These are phyloP conservation scores for Colletotrichum musae DNA, from an alignment of 2,329 filamentous ascomycete species.

Conservation along the genomic window DNA sequence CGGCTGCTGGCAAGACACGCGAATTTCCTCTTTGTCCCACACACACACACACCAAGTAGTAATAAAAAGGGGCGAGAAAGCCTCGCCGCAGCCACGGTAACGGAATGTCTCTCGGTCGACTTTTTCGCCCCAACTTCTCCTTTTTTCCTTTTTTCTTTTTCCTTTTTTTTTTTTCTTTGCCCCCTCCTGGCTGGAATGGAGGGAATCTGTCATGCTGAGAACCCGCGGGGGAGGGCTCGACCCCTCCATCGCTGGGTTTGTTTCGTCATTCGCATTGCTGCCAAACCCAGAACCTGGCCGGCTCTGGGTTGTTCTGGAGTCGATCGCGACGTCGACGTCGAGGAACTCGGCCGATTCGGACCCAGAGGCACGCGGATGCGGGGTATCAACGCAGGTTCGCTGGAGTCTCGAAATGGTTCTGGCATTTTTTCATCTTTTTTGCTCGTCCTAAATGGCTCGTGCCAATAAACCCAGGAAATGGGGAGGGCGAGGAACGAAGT, in stretches of 20 bases:
- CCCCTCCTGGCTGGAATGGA: conserved; percentile 2
- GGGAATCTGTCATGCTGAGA: not conserved
- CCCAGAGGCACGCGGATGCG: not conserved
- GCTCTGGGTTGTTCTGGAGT: not conserved
- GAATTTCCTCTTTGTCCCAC: not conserved
- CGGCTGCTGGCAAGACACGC: conserved; percentile 10
- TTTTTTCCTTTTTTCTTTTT: not conserved
- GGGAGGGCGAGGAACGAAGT: too few relatives aligned
- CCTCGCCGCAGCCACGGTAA: conserved; percentile 14
- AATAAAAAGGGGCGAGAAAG: not conserved
- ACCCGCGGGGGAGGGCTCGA: conserved; percentile 4
- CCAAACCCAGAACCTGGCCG: not conserved
- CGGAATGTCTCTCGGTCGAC: conserved; percentile 16
- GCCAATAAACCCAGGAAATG: not conserved
- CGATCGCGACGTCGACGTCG: not conserved
- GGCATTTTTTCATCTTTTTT: conserved; percentile 1
- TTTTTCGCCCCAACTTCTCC: too few relatives aligned
- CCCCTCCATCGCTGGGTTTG: not conserved
- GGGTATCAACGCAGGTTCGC: not conserved
- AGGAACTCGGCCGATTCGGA: conserved; percentile 12
- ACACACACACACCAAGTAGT: not conserved
- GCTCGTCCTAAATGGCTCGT: not conserved
- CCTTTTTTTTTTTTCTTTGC: too few relatives aligned
- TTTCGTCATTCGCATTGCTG: not conserved
- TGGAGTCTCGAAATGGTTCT: conserved; percentile 1